A percentile compares a stretch with the other conserved stretches of the same genome.
Conservation (phyloP, 164 flowering plant species). For the Echeveria elegans region DNA sequence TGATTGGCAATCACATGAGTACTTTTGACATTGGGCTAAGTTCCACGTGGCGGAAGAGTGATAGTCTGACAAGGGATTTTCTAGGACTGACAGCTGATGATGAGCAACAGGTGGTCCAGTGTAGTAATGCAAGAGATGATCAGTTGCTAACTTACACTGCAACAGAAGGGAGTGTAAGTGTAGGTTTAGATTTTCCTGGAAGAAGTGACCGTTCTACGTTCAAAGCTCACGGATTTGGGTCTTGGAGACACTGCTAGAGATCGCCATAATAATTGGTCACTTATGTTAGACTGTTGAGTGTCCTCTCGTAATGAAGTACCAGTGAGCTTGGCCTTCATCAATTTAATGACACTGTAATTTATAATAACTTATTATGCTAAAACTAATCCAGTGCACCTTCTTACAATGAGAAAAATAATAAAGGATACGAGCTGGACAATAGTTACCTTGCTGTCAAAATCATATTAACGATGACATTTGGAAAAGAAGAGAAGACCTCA, state of each 20-base stretch:
- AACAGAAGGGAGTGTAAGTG: background rate
- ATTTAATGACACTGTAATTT: background rate
- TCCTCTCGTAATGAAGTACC: background rate
- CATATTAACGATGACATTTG: too few species aligned
- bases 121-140: constrained; percentile 14
- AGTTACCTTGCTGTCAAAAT: too few species aligned
- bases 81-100: constrained; percentile 46
- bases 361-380: background rate
- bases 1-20: constrained; percentile 11
- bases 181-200: constrained; percentile 15
- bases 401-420: too few species aligned
- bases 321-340: background rate
- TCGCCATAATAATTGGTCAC: background rate
- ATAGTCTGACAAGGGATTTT: constrained; percentile 67
- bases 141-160: constrained; percentile 32
- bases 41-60: constrained; percentile 15
- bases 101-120: constrained; percentile 3
- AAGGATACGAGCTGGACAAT: too few species aligned
- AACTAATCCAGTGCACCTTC: too few species aligned
- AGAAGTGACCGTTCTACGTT: constrained; percentile 28
- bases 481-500: too few species aligned
- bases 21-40: constrained; percentile 4
- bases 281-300: background rate
- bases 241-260: background rate
- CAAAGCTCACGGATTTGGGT: constrained; percentile 15